These are phyloP conservation scores for Cryomyces minteri DNA, from an alignment of 495 filamentous ascomycete genomes.

Conservation along the genomic window DNA sequence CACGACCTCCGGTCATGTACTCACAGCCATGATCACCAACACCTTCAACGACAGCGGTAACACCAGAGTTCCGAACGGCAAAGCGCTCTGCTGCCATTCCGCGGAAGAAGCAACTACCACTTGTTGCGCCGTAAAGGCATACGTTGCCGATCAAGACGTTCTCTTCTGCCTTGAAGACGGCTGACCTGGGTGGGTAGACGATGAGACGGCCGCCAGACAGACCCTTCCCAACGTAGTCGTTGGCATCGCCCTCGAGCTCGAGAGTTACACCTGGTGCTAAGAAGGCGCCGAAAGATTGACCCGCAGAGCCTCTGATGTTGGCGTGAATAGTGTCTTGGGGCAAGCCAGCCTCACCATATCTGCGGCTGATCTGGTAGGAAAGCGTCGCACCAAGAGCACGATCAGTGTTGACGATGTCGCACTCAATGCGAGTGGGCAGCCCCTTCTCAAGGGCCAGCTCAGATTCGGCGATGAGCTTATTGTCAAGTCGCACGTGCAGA, in stretches of 20 bases:
- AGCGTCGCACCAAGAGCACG: conserved; percentile 86
- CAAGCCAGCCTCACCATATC: conserved; percentile 77
- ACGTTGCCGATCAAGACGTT: conserved; percentile 95
- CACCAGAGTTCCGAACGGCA: conserved; percentile 94
- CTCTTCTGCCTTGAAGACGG: conserved; percentile 94
- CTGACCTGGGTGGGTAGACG: conserved; percentile 84
- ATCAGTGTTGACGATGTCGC: conserved; percentile 96
- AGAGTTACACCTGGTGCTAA: conserved; percentile 89
- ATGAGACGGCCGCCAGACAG: conserved; percentile 91
- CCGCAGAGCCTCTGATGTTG: conserved; percentile 96
- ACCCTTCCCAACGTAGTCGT: conserved; percentile 98
- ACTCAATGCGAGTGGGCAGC: conserved; percentile 85
- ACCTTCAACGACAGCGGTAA: conserved; percentile 91
- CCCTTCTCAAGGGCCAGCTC: conserved; percentile 95
- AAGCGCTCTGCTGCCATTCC: conserved; percentile 96
- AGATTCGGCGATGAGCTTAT: conserved; percentile 95
- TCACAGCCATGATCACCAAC: conserved; percentile 97
- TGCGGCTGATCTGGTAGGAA: conserved; percentile 90
- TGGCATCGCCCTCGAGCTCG: conserved; percentile 92
- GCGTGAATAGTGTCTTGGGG: conserved; percentile 93
- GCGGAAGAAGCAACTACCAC: conserved; percentile 92
- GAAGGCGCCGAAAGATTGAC: conserved; percentile 94
- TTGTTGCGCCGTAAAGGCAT: conserved; percentile 92
- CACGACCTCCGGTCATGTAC: conserved; percentile 98
- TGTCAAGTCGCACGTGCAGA: conserved; percentile 87